These are phyloP conservation scores for Barnettozyma sp. DNA, from an alignment of 805 yeast species.

Conservation along the genomic window DNA sequence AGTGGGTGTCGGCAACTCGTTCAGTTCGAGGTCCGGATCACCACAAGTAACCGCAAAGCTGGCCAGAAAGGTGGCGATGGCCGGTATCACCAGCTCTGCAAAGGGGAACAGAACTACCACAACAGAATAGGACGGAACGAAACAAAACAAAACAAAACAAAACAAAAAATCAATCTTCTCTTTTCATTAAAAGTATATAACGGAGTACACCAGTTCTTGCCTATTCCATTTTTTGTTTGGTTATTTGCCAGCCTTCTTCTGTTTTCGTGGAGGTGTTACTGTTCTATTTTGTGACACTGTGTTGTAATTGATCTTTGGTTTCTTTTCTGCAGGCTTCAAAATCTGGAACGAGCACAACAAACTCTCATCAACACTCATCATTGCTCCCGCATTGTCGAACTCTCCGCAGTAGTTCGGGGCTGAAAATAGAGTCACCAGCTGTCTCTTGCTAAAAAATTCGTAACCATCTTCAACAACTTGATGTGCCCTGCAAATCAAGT, in stretches of 20 bases:
- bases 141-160: not conserved
- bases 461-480: slow-evolving; percentile 99
- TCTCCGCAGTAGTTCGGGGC: slow-evolving; percentile 99
- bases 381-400: slow-evolving; percentile 98
- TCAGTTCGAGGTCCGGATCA: too few relatives aligned
- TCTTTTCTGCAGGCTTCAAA: slow-evolving; percentile 96
- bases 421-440: slow-evolving; percentile 87
- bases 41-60: not conserved
- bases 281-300: slow-evolving; percentile 40
- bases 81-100: slow-evolving; percentile 1
- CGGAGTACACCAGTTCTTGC: slow-evolving; percentile 1
- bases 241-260: slow-evolving; percentile 44
- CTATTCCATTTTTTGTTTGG: too few relatives aligned
- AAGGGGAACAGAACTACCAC: not conserved
- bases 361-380: slow-evolving; percentile 98
- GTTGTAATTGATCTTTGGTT: slow-evolving; percentile 54
- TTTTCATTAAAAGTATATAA: slow-evolving; percentile 3
- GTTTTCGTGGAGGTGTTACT: slow-evolving; percentile 54
- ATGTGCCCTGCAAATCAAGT: slow-evolving; percentile 95
- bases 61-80: too few relatives aligned
- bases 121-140: not conserved
- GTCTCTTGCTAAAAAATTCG: slow-evolving; percentile 94
- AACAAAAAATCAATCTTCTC: slow-evolving; percentile 2
- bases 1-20: too few relatives aligned
- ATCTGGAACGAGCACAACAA: slow-evolving; percentile 93